Evolutionary conservation across 2,329 filamentous ascomycete species (phyloP), one percentile per base, ranked within the genome.

Genomic region (Phaeophleospora eucalypticola): DNA sequence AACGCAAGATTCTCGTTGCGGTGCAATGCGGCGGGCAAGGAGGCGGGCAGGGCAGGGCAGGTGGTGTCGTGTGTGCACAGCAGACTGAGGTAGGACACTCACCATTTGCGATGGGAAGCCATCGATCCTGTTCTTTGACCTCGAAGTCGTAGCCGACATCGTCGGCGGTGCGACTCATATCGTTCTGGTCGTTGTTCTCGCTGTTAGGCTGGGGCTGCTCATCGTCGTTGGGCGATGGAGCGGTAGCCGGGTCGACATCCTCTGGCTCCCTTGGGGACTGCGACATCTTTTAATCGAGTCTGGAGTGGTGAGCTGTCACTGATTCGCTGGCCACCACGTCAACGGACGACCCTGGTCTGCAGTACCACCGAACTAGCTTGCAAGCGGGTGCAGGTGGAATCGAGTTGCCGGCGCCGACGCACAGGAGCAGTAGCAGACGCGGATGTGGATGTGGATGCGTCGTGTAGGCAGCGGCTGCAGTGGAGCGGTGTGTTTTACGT

Each of bases 21-120:
- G 52, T 39, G 52, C 52, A 55, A 55, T 46, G 38, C 24, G 12
- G 24, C 24, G 24, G 24, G 24, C 24, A 29, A 12, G 24, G 16
- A 20, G 36, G 33, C n/a, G n/a, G n/a, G n/a, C n/a, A n/a, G n/a
- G n/a, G n/a, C n/a, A n/a, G n/a, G n/a, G n/a, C 12, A 29, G 21
- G 41, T 36, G n/a, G 16, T 37, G 36, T 16, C 36, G 6, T 16
- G 33, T 16, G 29, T 24, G 27, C 32, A 45, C n/a, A n/a, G n/a
- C n/a, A n/a, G n/a, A n/a, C n/a, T n/a, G n/a, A n/a, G n/a, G n/a
- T n/a, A n/a, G n/a, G n/a, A 18, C 21, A 93, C 93, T 81, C 81
- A 98, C 93, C 93, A 89, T 98, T 98, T 76, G 93, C 93, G 81
- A 98, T 98, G 70, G 93, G 93, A 70, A 98, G 82, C 93, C 93